phyloP scores from a whole-genome alignment of 768 basidiomycete genomes.

The Rhizopogon vulgaris region DNA sequence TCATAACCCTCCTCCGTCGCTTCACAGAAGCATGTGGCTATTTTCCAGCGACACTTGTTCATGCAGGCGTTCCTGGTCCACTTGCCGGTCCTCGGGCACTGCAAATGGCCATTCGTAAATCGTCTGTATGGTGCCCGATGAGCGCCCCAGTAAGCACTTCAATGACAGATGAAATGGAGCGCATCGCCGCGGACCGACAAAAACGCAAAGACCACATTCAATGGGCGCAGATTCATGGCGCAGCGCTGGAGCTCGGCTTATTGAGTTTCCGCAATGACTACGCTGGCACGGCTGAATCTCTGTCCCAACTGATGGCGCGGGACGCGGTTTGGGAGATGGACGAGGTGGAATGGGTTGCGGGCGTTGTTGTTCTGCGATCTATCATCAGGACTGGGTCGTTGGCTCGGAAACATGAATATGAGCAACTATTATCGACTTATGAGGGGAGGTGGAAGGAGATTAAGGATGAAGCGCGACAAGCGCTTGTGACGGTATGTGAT shows the following conservation, averaged over 20 bases:
- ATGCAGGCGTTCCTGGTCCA: constrained; percentile 51
- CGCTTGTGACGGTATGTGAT: constrained; percentile 44
- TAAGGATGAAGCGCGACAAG: constrained; percentile 59
- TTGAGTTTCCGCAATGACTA: constrained; percentile 40
- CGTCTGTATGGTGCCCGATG: constrained; percentile 46
- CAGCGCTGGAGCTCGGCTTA: constrained; percentile 55
- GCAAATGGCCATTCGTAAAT: constrained; percentile 53
- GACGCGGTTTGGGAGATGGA: constrained; percentile 63
- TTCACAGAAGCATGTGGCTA: constrained; percentile 48
- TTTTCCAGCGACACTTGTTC: constrained; percentile 41
- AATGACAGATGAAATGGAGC: constrained; percentile 55
- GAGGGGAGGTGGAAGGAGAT: constrained; percentile 69
- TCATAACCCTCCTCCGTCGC: constrained; percentile 36
- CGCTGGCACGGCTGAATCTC: constrained; percentile 32
- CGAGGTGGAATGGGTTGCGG: constrained; percentile 66
- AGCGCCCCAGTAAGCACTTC: constrained; percentile 20
- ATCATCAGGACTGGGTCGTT: constrained; percentile 50
- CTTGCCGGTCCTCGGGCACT: constrained; percentile 51
- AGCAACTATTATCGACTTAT: constrained; percentile 48
- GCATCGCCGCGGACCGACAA: constrained; percentile 54
- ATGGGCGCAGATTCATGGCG: constrained; percentile 62
- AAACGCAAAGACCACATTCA: constrained; percentile 59
- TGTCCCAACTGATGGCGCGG: constrained; percentile 56
- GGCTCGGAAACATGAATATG: constrained; percentile 49
- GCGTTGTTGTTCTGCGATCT: constrained; percentile 50